Percentiles rank a stretch among this genome's conserved stretches.
Conservation (phyloP, 768 basidiomycete genomes). For the Lentinula sp. region DNA sequence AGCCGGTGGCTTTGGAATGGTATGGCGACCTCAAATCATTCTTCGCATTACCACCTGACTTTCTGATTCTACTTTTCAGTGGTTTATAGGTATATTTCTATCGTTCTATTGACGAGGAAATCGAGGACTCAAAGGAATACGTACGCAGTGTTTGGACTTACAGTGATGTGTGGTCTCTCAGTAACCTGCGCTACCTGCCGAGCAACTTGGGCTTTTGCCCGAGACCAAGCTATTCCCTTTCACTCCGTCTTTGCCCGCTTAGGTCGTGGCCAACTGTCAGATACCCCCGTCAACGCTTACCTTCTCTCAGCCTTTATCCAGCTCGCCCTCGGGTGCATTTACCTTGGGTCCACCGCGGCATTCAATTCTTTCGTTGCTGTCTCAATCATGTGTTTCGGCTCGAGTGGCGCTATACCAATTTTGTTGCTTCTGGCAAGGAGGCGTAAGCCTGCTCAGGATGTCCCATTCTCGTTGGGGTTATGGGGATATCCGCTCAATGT, state of each 20-base stretch:
- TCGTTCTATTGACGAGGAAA: not conserved
- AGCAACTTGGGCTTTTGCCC: slow-evolving; percentile 66
- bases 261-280: slow-evolving; percentile 22
- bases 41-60: not conserved
- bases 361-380: slow-evolving; percentile 68
- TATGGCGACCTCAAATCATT: slow-evolving; percentile 18
- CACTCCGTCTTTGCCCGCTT: slow-evolving; percentile 32
- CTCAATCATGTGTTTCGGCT: slow-evolving; percentile 56
- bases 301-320: slow-evolving; percentile 53
- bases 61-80: slow-evolving; percentile 15
- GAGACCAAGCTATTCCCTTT: slow-evolving; percentile 60
- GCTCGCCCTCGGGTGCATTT: slow-evolving; percentile 55
- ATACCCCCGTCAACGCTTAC: slow-evolving; percentile 55
- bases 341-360: slow-evolving; percentile 54
- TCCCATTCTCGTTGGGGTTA: slow-evolving; percentile 44
- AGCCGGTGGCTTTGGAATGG: slow-evolving; percentile 58
- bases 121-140: slow-evolving; percentile 3
- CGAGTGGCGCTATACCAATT: slow-evolving; percentile 60
- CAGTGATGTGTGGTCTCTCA: slow-evolving; percentile 60
- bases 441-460: slow-evolving; percentile 36
- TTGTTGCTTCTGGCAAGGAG: slow-evolving; percentile 42
- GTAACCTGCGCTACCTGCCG: slow-evolving; percentile 63
- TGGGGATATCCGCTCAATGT: slow-evolving; percentile 41
- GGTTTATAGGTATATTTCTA: slow-evolving; percentile 32
- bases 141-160: slow-evolving; percentile 43